These are phyloP conservation scores for Amauroascus niger DNA, from an alignment of 2,329 filamentous ascomycete species.

Conservation along the genomic window DNA sequence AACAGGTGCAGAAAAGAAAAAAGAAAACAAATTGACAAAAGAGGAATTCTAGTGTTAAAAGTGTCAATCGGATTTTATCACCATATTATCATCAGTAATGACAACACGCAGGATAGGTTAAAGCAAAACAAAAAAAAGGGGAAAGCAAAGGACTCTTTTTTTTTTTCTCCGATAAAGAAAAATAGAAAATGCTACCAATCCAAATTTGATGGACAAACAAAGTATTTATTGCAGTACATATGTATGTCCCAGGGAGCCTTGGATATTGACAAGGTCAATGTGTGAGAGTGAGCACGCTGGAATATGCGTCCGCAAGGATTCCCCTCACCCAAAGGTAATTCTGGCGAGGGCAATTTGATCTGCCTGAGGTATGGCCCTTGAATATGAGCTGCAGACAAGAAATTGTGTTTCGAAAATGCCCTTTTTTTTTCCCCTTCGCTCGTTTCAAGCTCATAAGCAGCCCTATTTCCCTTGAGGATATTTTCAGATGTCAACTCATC, in stretches of 20 bases:
- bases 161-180: not conserved
- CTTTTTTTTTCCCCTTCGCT: not conserved
- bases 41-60: not conserved
- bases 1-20: not conserved
- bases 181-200: not conserved
- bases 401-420: not conserved
- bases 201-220: not conserved
- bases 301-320: conserved; percentile 6
- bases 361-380: not conserved
- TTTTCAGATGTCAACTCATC: not conserved
- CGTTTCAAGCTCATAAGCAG: not conserved
- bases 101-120: not conserved
- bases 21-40: not conserved
- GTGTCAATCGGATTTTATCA: not conserved
- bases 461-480: not conserved
- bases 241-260: conserved; percentile 5
- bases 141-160: not conserved
- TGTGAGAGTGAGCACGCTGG: not conserved
- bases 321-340: conserved; percentile 6
- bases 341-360: conserved; percentile 5
- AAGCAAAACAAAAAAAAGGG: not conserved
- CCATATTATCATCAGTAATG: not conserved
- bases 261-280: conserved; percentile 2
- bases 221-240: conserved; percentile 2
- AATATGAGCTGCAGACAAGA: not conserved